phyloP scores from a whole-genome alignment of 495 filamentous ascomycete species.

The Aspergillus cavernicola region DNA sequence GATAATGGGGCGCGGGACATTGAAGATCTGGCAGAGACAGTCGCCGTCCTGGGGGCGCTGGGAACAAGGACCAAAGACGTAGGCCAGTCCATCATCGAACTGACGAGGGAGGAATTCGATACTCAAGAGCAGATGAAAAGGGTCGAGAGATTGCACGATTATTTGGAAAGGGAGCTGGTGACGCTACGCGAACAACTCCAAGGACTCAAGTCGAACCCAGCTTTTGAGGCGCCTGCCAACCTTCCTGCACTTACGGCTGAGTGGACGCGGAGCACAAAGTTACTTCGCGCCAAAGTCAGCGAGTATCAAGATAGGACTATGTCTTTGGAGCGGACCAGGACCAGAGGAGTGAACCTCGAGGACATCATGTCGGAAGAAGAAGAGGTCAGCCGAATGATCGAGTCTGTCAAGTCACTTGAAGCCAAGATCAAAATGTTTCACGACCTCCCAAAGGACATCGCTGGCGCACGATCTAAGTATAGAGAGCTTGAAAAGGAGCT shows the following conservation, averaged over 20 bases:
- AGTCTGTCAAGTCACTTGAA: conserved; percentile 48
- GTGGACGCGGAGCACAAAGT: conserved; percentile 58
- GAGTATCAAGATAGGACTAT: conserved; percentile 53
- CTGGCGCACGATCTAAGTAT: conserved; percentile 62
- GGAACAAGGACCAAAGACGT: conserved; percentile 33
- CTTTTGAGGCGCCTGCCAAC: conserved; percentile 47
- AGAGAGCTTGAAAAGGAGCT: conserved; percentile 61
- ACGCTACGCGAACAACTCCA: conserved; percentile 35
- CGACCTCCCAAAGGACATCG: conserved; percentile 65
- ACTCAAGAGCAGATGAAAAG: conserved; percentile 40
- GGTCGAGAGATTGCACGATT: conserved; percentile 55
- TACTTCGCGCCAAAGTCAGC: conserved; percentile 51
- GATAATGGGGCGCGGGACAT: conserved; percentile 31
- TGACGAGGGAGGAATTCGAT: conserved; percentile 41
- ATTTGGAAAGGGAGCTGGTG: conserved; percentile 39
- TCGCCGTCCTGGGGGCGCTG: conserved; percentile 30
- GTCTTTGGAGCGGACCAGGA: conserved; percentile 35
- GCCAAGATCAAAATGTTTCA: conserved; percentile 55
- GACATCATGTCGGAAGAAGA: conserved; percentile 48
- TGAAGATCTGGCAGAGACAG: conserved; percentile 40
- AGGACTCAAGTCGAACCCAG: conserved; percentile 38
- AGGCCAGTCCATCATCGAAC: conserved; percentile 38
- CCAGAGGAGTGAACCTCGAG: conserved; percentile 42
- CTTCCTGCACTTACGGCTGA: conserved; percentile 59
- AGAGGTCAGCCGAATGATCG: conserved; percentile 27